These are phyloP conservation scores for Neurospora sp. DNA, from an alignment of 2,329 filamentous ascomycete genomes.

Conservation along the genomic window DNA sequence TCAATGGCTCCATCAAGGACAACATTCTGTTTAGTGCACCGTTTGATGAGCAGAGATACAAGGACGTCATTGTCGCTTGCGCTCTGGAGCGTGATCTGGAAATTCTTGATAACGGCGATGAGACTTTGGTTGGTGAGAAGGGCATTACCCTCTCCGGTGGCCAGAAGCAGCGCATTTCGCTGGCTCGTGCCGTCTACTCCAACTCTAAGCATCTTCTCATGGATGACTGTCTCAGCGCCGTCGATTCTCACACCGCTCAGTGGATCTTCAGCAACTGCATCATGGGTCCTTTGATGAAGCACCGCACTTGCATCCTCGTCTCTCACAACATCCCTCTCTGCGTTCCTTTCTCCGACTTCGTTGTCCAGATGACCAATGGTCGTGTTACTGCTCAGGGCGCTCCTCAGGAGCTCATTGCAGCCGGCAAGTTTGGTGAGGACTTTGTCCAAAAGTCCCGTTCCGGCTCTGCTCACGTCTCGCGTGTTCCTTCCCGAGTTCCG, in stretches of 20 bases:
- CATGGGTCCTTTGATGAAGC: constrained; percentile 76
- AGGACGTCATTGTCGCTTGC: constrained; percentile 80
- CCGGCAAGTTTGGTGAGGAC: constrained; percentile 84
- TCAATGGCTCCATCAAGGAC: constrained; percentile 90
- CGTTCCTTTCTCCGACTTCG: constrained; percentile 67
- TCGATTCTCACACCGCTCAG: constrained; percentile 94
- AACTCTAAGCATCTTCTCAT: constrained; percentile 83
- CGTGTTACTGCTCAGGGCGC: constrained; percentile 67
- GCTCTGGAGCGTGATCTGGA: constrained; percentile 84
- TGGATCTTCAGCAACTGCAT: constrained; percentile 97
- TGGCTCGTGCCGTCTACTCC: constrained; percentile 95
- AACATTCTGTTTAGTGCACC: constrained; percentile 87
- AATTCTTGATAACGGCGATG: constrained; percentile 84
- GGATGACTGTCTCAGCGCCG: constrained; percentile 91
- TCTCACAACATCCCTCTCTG: constrained; percentile 92
- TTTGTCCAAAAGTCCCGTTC: constrained; percentile 54
- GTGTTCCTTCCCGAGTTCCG: constrained; percentile 64
- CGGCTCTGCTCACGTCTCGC: constrained; percentile 59
- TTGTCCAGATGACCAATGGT: constrained; percentile 82
- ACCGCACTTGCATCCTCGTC: constrained; percentile 86
- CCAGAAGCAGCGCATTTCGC: constrained; percentile 93
- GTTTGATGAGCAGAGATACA: constrained; percentile 73
- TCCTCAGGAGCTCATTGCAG: constrained; percentile 66
- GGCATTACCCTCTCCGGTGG: constrained; percentile 93
- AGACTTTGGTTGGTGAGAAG: constrained; percentile 93